These are phyloP conservation scores for Cucurbita moschata DNA, from an alignment of 306 rosid species.

Conservation along the genomic window DNA sequence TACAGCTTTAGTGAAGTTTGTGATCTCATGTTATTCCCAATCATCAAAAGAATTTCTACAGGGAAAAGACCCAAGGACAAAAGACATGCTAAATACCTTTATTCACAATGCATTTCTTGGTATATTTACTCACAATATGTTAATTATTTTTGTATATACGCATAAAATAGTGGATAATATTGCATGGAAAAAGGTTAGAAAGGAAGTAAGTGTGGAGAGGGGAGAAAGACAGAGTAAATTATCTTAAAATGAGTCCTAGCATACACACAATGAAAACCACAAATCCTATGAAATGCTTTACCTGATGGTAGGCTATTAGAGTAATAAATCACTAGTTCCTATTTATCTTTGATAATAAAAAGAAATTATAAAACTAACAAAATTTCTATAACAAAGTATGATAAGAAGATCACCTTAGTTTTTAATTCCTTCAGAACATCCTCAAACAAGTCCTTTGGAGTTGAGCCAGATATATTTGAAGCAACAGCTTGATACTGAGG, in stretches of 20 bases:
- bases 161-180: neutral
- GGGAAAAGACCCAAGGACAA: neutral
- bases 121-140: neutral
- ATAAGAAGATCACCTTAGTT: constrained; percentile 35
- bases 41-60: constrained; percentile 1
- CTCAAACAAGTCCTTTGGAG: constrained; percentile 90
- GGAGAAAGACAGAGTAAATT: neutral
- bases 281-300: neutral
- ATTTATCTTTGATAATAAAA: neutral
- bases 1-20: neutral
- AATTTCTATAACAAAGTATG: neutral
- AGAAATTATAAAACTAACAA: neutral
- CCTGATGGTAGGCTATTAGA: neutral
- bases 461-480: constrained; percentile 72
- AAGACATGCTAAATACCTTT: neutral
- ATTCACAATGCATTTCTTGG: constrained; percentile 1
- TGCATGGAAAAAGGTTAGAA: neutral
- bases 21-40: constrained; percentile 4
- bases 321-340: neutral
- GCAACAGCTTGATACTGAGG: constrained; percentile 95
- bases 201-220: neutral
- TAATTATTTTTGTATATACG: neutral
- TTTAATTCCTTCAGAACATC: constrained; percentile 70
- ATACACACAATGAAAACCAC: neutral
- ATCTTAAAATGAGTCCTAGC: neutral